These are phyloP conservation scores for Colletotrichum echinochloae DNA, from an alignment of 2,329 filamentous ascomycete species.

Conservation along the genomic window DNA sequence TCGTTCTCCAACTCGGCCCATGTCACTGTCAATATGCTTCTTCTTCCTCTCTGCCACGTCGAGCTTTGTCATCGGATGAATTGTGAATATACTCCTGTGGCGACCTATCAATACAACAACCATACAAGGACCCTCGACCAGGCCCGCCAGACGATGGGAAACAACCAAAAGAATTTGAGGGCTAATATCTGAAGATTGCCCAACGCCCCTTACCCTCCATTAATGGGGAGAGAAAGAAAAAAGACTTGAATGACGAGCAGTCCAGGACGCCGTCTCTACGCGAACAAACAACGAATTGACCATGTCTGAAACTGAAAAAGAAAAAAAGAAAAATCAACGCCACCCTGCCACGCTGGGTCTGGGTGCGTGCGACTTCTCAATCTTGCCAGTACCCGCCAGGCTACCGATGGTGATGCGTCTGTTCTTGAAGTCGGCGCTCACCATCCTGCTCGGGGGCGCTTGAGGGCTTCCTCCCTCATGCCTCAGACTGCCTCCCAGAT, in stretches of 20 bases:
- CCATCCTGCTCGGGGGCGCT: slow-evolving; percentile 38
- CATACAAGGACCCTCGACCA: slow-evolving; percentile 18
- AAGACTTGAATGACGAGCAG: not conserved
- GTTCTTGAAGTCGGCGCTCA: slow-evolving; percentile 37
- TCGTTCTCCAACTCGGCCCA: not conserved
- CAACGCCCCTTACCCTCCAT: slow-evolving; percentile 24
- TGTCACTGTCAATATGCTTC: not conserved
- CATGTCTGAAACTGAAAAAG: slow-evolving; percentile 24
- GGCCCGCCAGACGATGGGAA: slow-evolving; percentile 28
- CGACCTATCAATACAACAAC: slow-evolving; percentile 35
- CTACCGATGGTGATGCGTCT: slow-evolving; percentile 42
- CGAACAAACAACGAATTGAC: slow-evolving; percentile 28
- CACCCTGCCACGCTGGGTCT: slow-evolving; percentile 47
- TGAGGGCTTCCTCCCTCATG: slow-evolving; percentile 44
- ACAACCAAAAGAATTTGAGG: slow-evolving; percentile 19
- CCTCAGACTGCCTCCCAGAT: slow-evolving; percentile 58
- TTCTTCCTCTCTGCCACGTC: not conserved
- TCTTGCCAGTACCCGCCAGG: slow-evolving; percentile 34
- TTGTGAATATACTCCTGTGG: slow-evolving; percentile 26
- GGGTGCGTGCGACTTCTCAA: slow-evolving; percentile 34
- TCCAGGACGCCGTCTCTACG: slow-evolving; percentile 9
- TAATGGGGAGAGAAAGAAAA: not conserved
- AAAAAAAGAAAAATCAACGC: slow-evolving; percentile 54
- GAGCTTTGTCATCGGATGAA: slow-evolving; percentile 30
- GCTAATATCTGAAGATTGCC: slow-evolving; percentile 12